A percentile compares a stretch with the other conserved stretches of the same genome.
phyloP scores from a whole-genome alignment of 208 protist genomes.

The Acanthamoeba lenticulata region DNA sequence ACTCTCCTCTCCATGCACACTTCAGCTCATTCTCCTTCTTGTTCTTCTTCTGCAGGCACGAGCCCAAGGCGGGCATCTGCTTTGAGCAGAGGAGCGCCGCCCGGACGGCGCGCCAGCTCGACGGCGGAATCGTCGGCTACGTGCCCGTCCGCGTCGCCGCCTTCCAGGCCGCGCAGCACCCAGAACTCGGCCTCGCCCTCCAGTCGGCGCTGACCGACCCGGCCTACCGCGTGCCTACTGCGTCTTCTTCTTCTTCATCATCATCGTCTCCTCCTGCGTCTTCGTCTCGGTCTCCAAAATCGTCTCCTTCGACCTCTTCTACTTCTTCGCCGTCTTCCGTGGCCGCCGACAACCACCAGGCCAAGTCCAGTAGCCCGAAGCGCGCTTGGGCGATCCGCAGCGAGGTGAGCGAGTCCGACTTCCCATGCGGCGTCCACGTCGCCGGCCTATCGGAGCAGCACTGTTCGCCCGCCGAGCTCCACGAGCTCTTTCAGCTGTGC shows the following conservation, averaged over 20 bases:
- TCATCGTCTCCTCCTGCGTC: background rate
- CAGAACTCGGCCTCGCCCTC: background rate
- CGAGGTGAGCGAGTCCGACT: background rate
- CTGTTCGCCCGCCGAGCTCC: background rate
- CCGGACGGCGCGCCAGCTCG: background rate
- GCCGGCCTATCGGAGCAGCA: background rate
- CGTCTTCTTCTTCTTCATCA: background rate
- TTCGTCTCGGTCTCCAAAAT: background rate
- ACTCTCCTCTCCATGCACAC: background rate
- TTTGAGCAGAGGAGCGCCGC: background rate
- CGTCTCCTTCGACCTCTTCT: too few species aligned
- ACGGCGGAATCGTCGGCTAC: conserved; percentile 6
- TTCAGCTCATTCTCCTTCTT: background rate
- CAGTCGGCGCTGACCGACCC: background rate
- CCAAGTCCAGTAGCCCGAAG: background rate
- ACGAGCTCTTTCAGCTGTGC: conserved; percentile 22
- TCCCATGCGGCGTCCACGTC: background rate
- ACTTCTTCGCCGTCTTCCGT: too few species aligned
- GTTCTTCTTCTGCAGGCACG: background rate
- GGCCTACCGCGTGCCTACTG: background rate
- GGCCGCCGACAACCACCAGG: background rate
- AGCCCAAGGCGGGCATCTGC: background rate
- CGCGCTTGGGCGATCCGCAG: background rate
- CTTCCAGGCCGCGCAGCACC: background rate
- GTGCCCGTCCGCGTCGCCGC: background rate